Evolutionary conservation across 2,329 filamentous ascomycete genomes (phyloP), one percentile per base, ranked within the genome.

Genomic region (Phialemoniopsis sp.): DNA sequence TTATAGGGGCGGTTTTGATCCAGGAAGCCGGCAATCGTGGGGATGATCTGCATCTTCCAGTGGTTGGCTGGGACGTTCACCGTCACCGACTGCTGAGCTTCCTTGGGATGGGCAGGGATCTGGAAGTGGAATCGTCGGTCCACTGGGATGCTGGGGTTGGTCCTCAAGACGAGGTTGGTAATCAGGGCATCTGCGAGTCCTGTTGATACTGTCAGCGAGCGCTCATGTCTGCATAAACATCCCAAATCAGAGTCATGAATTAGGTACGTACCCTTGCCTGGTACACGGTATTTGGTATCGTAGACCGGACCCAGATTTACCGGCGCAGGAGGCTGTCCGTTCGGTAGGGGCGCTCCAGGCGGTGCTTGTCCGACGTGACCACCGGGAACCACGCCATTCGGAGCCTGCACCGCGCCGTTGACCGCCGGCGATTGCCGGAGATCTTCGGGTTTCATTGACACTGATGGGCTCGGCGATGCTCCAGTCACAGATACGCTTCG

Each of bases 1-100:
- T 84, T 88, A 63, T 87, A 88, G 37, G 87, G 80, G 26, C 87
- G 81, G 38, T 78, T 59, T 41, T 70, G 60, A 32, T 68, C 73
- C 43, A 82, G 76, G 1, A 81, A 76, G 6, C 21, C 21, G 21
- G 21, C 21, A 14, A 94, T 68, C 10, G 73, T 75, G 4, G 85
- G 82, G 16, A 78, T 70, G 41, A 95, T 73, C 44, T 89, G 84
- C 14, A 95, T 66, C 42, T 83, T 82, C 49, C 78, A 81, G 51
- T 89, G 80, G 34, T 72, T 76, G 2, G 74, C 62, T 2, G 86
- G 80, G 9, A 93, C 66, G 42, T 80, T 83, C 40, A 93, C 67
- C 6, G 87, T 86, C 32, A 85, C 68, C 5, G 82, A 87, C 51
- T 91, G 85, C 42, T 87, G 80, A 19, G 80, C 74, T 51, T 84